Conservation (phyloP, 2,329 filamentous ascomycete species). For the Pseudopithomyces chartarum region DNA sequence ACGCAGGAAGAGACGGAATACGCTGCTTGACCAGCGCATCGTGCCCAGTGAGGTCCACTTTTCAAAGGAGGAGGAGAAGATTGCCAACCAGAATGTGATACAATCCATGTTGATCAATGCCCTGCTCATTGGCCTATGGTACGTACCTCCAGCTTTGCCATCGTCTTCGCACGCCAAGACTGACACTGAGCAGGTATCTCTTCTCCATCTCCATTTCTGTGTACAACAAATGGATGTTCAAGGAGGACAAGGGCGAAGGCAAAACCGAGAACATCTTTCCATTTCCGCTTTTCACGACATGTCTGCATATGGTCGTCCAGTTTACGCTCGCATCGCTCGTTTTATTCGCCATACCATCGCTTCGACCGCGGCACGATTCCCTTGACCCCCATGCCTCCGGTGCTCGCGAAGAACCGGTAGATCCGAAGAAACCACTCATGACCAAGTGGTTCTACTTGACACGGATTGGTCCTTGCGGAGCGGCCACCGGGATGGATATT, state of each 20-base stretch:
- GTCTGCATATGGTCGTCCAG: constrained; percentile 91
- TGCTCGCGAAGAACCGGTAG: constrained; percentile 35
- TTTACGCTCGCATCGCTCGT: constrained; percentile 79
- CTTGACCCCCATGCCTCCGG: constrained; percentile 38
- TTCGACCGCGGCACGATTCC: constrained; percentile 69
- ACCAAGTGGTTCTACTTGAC: constrained; percentile 90
- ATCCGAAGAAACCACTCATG: constrained; percentile 68
- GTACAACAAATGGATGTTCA: constrained; percentile 99
- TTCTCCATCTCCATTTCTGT: constrained; percentile 79
- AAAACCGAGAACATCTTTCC: constrained; percentile 69
- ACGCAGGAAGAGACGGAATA: constrained; percentile 70
- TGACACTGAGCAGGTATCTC: constrained; percentile 57
- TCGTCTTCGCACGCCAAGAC: constrained; percentile 10
- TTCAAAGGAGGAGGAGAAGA: constrained; percentile 72
- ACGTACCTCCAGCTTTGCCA: not conserved
- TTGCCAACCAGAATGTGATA: constrained; percentile 76
- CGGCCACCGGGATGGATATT: constrained; percentile 92
- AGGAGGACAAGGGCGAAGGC: constrained; percentile 54
- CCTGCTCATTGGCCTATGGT: constrained; percentile 87
- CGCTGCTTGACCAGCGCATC: constrained; percentile 74
- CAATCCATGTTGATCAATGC: constrained; percentile 74
- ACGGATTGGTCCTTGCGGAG: constrained; percentile 87
- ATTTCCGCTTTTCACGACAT: constrained; percentile 93
- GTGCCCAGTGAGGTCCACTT: constrained; percentile 52
- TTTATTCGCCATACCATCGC: constrained; percentile 78